Evolutionary conservation across 768 basidiomycete genomes (phyloP).

Genomic region (Psilocybe cubensis): DNA sequence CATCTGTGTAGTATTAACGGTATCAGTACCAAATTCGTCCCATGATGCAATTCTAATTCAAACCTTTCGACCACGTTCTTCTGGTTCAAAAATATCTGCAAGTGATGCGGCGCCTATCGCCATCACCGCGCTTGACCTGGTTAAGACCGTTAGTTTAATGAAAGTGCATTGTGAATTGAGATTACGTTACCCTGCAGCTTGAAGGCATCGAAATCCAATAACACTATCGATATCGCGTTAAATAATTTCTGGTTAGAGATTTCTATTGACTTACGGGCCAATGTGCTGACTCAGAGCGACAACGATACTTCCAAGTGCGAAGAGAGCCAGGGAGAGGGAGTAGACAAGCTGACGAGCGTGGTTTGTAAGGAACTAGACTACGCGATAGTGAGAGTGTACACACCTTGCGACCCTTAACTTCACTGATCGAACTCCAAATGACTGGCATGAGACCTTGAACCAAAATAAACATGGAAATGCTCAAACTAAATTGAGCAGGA

Average conservation of each 20-base stretch:
- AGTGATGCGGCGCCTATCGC: constrained; percentile 78
- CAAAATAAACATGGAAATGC: constrained; percentile 72
- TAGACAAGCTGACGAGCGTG: constrained; percentile 52
- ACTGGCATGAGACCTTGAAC: constrained; percentile 72
- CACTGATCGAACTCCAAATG: constrained; percentile 70
- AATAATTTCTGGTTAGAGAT: not conserved
- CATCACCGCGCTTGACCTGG: constrained; percentile 67
- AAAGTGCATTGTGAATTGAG: not conserved
- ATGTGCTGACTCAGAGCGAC: constrained; percentile 54
- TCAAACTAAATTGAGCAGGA: constrained; percentile 63
- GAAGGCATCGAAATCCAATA: constrained; percentile 71
- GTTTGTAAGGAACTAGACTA: not conserved
- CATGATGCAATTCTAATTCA: not conserved
- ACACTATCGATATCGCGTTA: constrained; percentile 35
- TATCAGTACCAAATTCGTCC: not conserved
- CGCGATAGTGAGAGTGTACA: constrained; percentile 10
- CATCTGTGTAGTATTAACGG: constrained; percentile 54
- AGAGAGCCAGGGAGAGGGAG: constrained; percentile 52
- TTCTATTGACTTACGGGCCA: constrained; percentile 36
- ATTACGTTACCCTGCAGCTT: constrained; percentile 60
- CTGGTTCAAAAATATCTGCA: constrained; percentile 77
- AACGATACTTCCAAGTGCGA: constrained; percentile 55
- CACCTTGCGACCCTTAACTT: constrained; percentile 78
- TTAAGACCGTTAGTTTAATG: not conserved
- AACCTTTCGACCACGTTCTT: constrained; percentile 70